Percentiles rank a stretch among this genome's conserved stretches.
Conservation (phyloP, 441 rosid species). For the Populus hybrid region DNA sequence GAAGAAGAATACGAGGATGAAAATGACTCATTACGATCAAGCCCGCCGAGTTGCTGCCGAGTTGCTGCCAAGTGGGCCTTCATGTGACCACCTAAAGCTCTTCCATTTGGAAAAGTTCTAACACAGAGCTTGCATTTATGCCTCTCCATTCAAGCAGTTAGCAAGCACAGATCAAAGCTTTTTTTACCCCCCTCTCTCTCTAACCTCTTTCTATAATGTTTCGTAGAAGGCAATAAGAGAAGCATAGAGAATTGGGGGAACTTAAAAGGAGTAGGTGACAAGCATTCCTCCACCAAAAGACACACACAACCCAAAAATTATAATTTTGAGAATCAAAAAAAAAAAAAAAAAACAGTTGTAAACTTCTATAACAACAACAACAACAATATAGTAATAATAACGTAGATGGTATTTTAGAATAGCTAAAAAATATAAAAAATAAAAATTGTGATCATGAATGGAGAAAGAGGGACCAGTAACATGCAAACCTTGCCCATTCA, state of each 20-base stretch:
- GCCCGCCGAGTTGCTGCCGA: conserved; percentile 24
- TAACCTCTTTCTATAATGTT: conserved; percentile 19
- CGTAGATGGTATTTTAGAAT: not conserved
- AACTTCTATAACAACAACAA: not conserved
- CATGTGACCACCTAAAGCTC: conserved; percentile 96
- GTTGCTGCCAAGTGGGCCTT: conserved; percentile 67
- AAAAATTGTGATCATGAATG: conserved; percentile 26
- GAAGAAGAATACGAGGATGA: conserved; percentile 55
- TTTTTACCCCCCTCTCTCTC: conserved; percentile 13
- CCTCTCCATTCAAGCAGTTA: conserved; percentile 59
- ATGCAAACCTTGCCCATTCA: conserved; percentile 46
- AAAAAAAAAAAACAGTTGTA: conserved; percentile 19
- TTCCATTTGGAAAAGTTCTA: conserved; percentile 67
- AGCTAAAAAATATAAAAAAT: not conserved
- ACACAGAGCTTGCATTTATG: conserved; percentile 84
- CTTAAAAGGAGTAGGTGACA: conserved; percentile 94
- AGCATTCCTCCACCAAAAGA: conserved; percentile 77
- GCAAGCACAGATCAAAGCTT: conserved; percentile 25
- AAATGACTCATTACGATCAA: conserved; percentile 31
- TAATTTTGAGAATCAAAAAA: conserved; percentile 1
- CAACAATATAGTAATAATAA: no score
- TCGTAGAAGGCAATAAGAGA: conserved; percentile 6
- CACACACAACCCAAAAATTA: conserved; percentile 49
- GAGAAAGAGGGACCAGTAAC: conserved; percentile 38
- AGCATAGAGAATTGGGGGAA: conserved; percentile 39